phyloP scores from a whole-genome alignment of 441 rosid species.

The Pelargonium cotyledonis region DNA sequence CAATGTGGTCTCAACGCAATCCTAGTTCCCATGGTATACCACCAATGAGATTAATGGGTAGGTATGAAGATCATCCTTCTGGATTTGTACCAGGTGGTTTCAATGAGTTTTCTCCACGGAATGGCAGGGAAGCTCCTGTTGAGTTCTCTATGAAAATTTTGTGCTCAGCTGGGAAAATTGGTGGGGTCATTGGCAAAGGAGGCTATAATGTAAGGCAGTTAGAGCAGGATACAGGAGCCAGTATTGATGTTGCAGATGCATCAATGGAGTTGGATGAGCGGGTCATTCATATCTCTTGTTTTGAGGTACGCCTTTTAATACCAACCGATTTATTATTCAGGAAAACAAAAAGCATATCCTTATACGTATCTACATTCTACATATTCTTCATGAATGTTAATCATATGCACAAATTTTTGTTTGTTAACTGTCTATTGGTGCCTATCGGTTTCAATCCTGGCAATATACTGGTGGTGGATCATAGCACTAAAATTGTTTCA shows the following conservation, averaged over 20 bases:
- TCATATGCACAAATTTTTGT: slow-evolving; percentile 1
- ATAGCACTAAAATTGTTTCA: slow-evolving; percentile 30
- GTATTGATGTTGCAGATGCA: slow-evolving; percentile 49
- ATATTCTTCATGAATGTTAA: slow-evolving; percentile 12
- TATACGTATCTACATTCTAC: not conserved
- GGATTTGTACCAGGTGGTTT: slow-evolving; percentile 33
- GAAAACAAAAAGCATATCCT: not conserved
- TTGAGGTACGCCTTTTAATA: slow-evolving; percentile 7
- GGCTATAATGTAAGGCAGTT: slow-evolving; percentile 45
- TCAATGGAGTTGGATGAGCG: slow-evolving; percentile 43
- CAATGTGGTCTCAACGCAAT: slow-evolving; percentile 31
- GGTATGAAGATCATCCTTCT: slow-evolving; percentile 27
- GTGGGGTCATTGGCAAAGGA: slow-evolving; percentile 61
- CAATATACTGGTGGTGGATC: slow-evolving; percentile 13
- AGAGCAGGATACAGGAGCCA: slow-evolving; percentile 50
- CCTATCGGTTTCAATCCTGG: not conserved
- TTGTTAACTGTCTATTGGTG: slow-evolving; percentile 10
- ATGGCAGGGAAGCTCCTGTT: slow-evolving; percentile 35
- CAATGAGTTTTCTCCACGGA: slow-evolving; percentile 30
- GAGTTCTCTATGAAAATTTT: slow-evolving; percentile 52
- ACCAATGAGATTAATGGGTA: slow-evolving; percentile 33
- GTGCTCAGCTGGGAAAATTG: slow-evolving; percentile 46
- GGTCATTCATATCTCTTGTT: slow-evolving; percentile 35
- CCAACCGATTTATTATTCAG: not conserved
- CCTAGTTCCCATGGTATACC: slow-evolving; percentile 28